Percentiles rank a stretch among this genome's conserved stretches.
These are phyloP conservation scores for Peltaster fructicola DNA, from an alignment of 2,329 filamentous ascomycete species.

Conservation along the genomic window DNA sequence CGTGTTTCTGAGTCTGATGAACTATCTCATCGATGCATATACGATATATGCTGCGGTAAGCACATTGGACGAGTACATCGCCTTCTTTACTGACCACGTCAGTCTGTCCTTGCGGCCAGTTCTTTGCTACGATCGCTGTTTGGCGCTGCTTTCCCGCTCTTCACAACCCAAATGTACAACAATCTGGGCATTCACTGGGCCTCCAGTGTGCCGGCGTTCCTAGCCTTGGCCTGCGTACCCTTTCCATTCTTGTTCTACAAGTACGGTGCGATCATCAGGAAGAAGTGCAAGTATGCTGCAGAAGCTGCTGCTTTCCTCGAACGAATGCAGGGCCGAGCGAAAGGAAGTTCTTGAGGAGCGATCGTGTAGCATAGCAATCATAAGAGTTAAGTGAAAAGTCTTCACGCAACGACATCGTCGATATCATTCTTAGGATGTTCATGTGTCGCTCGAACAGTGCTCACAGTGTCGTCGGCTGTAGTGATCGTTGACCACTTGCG, in stretches of 20 bases:
- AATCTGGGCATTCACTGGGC: conserved; percentile 55
- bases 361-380: too few relatives aligned
- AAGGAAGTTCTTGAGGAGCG: too few relatives aligned
- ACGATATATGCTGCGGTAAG: conserved; percentile 54
- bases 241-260: conserved; percentile 63
- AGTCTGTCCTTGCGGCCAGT: conserved; percentile 57
- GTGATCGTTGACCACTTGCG: too few relatives aligned
- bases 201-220: conserved; percentile 53
- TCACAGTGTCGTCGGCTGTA: too few relatives aligned
- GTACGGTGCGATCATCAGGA: conserved; percentile 46
- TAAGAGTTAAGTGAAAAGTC: too few relatives aligned
- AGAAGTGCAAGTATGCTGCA: conserved; percentile 51
- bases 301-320: conserved; percentile 39
- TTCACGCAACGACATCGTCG: too few relatives aligned
- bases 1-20: conserved; percentile 48
- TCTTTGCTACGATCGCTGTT: conserved; percentile 63
- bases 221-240: conserved; percentile 52
- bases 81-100: too few relatives aligned
- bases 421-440: too few relatives aligned
- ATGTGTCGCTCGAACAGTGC: too few relatives aligned
- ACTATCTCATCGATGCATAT: conserved; percentile 53
- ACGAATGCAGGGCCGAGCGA: conserved; percentile 27
- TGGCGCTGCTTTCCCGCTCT: conserved; percentile 65
- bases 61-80: background rate
- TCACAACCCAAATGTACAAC: conserved; percentile 46